Conservation (phyloP, 2,329 filamentous ascomycete genomes). For the Xylariaceae sp. region DNA sequence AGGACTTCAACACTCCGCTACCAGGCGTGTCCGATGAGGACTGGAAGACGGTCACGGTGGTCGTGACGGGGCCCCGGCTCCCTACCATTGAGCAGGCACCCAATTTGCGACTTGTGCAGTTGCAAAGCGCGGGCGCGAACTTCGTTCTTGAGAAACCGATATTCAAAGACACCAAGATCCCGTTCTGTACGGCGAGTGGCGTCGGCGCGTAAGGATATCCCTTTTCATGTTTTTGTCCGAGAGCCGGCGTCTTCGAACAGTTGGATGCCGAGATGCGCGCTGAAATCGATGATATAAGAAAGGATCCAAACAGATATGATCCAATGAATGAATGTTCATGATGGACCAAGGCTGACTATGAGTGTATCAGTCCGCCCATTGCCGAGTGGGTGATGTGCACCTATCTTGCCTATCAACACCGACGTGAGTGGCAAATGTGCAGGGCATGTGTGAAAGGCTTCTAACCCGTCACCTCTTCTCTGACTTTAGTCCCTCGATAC, state of each 20-base stretch:
- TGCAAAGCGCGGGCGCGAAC: conserved; percentile 51
- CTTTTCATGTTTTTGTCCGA: background rate
- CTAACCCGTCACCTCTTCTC: background rate
- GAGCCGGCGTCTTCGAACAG: background rate
- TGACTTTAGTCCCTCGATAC: conserved; percentile 39
- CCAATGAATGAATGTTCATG: too few relatives aligned
- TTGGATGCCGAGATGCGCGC: background rate
- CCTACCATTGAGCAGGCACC: conserved; percentile 41
- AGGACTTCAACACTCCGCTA: conserved; percentile 21
- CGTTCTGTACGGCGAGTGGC: conserved; percentile 52
- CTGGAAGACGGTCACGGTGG: conserved; percentile 46
- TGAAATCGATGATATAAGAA: background rate
- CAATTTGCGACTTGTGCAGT: conserved; percentile 48
- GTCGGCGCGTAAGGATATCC: conserved; percentile 47
- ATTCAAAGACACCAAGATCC: conserved; percentile 45
- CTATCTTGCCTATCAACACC: conserved; percentile 46
- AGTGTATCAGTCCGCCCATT: conserved; percentile 45
- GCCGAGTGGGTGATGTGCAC: conserved; percentile 52
- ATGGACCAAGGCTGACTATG: background rate
- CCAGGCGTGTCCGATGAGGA: conserved; percentile 31
- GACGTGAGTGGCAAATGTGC: conserved; percentile 33
- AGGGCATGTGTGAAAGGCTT: background rate
- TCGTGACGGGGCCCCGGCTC: conserved; percentile 40
- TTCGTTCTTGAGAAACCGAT: conserved; percentile 42
- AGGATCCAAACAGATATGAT: background rate